Evolutionary conservation across 805 yeast genomes (phyloP).

Genomic region (Kodamaea neixiangensis): DNA sequence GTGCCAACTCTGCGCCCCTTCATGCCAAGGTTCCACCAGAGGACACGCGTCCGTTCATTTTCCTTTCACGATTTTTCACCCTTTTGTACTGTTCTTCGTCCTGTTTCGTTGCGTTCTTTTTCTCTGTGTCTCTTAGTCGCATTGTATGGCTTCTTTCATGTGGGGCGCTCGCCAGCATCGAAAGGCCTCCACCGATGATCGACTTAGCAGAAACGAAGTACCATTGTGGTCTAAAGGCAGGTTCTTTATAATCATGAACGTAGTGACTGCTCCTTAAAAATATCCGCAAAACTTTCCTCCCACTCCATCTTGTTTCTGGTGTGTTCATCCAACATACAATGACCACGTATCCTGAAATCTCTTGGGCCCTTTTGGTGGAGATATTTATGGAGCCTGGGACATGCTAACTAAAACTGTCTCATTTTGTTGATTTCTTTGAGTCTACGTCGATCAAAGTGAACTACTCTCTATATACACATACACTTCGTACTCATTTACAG

Average conservation of each 20-base stretch:
- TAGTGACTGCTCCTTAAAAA: no score
- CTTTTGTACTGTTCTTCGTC: background rate
- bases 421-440: no score
- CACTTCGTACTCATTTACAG: no score
- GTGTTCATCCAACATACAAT: background rate
- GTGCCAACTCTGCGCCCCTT: background rate
- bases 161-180: background rate
- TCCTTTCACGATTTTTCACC: background rate
- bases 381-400: background rate
- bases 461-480: background rate
- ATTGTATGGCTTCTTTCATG: background rate
- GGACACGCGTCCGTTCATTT: conserved; percentile 1
- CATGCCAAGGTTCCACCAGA: background rate
- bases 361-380: background rate
- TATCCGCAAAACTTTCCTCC: background rate
- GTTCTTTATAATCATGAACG: no score
- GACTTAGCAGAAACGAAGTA: background rate
- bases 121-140: background rate
- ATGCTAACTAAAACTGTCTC: background rate
- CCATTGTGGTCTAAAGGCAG: background rate
- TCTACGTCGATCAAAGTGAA: background rate
- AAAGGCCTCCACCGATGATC: background rate
- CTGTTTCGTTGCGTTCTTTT: background rate
- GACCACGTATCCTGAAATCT: background rate
- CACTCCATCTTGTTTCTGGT: background rate